Percentiles rank a stretch among this genome's conserved stretches.
Conservation (phyloP, 2,329 filamentous ascomycete genomes). For the Pochonia chlamydosporia region DNA sequence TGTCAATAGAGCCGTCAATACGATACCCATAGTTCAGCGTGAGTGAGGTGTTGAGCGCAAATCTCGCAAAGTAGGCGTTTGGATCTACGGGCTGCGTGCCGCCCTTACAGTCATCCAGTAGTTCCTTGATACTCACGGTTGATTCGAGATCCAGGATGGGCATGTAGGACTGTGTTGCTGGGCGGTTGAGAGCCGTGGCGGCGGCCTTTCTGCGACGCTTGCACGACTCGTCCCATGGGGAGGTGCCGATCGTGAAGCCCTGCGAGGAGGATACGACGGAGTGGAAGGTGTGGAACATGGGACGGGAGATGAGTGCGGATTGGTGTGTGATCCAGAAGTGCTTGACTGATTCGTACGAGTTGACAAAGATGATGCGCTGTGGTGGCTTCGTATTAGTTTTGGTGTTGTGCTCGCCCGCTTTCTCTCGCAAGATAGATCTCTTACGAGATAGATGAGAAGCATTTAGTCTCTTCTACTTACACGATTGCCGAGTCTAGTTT, state of each 20-base stretch:
- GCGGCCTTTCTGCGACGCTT: slow-evolving; percentile 73
- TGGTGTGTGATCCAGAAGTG: slow-evolving; percentile 75
- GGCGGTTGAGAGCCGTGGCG: slow-evolving; percentile 71
- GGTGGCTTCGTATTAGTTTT: neutral
- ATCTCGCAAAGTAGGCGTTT: slow-evolving; percentile 67
- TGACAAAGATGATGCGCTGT: slow-evolving; percentile 68
- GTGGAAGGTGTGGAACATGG: slow-evolving; percentile 76
- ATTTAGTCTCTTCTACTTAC: too few species aligned
- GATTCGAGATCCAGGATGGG: slow-evolving; percentile 76
- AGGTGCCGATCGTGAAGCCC: slow-evolving; percentile 78
- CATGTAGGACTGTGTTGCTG: slow-evolving; percentile 72
- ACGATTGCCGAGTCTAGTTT: slow-evolving; percentile 62
- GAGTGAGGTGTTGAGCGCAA: slow-evolving; percentile 69
- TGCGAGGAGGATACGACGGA: slow-evolving; percentile 70
- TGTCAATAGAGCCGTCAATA: slow-evolving; percentile 64
- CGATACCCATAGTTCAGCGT: slow-evolving; percentile 76
- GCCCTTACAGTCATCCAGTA: slow-evolving; percentile 57
- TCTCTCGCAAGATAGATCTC: too few species aligned
- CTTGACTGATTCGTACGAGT: slow-evolving; percentile 68
- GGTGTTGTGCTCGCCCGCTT: too few species aligned
- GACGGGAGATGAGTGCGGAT: slow-evolving; percentile 70
- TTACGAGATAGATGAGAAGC: too few species aligned
- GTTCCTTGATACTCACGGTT: slow-evolving; percentile 64
- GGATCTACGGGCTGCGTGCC: slow-evolving; percentile 64
- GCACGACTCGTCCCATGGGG: slow-evolving; percentile 77